phyloP scores from a whole-genome alignment of 1,284 basidiomycete species.

The Tylopilus sp. region DNA sequence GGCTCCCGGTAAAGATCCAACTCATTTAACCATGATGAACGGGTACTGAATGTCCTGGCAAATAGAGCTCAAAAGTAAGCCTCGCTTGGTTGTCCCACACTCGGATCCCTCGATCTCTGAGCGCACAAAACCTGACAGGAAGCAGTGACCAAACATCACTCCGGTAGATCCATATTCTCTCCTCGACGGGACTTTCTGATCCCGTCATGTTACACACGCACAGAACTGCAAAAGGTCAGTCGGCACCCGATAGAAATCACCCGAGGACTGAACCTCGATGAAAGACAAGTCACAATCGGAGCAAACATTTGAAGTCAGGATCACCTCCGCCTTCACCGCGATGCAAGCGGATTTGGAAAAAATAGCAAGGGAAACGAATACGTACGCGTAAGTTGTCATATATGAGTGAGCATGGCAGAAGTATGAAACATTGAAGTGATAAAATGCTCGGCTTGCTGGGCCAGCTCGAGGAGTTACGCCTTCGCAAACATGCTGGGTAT shows the following conservation, averaged over 20 bases:
- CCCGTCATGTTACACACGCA: not conserved
- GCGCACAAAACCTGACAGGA: constrained; percentile 11
- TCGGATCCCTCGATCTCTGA: not conserved
- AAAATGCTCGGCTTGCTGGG: constrained; percentile 18
- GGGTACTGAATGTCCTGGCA: constrained; percentile 8
- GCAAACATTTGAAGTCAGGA: constrained; percentile 22
- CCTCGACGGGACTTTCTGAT: constrained; percentile 6
- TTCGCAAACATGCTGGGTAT: constrained; percentile 10
- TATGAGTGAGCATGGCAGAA: not conserved
- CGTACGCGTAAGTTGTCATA: constrained; percentile 27
- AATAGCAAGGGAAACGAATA: constrained; percentile 19
- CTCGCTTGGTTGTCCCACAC: not conserved
- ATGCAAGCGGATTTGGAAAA: constrained; percentile 16
- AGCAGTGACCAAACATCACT: constrained; percentile 7
- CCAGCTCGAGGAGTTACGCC: constrained; percentile 26
- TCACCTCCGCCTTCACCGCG: constrained; percentile 18
- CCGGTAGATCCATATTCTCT: constrained; percentile 14
- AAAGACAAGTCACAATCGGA: constrained; percentile 17
- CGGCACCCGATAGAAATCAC: not conserved
- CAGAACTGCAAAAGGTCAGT: constrained; percentile 18
- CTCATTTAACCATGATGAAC: not conserved
- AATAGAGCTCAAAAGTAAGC: constrained; percentile 21
- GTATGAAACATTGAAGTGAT: constrained; percentile 21
- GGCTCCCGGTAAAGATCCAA: constrained; percentile 20
- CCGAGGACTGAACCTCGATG: not conserved